phyloP scores from a whole-genome alignment of 2,329 filamentous ascomycete genomes.

The Chaetomiaceae sp. region DNA sequence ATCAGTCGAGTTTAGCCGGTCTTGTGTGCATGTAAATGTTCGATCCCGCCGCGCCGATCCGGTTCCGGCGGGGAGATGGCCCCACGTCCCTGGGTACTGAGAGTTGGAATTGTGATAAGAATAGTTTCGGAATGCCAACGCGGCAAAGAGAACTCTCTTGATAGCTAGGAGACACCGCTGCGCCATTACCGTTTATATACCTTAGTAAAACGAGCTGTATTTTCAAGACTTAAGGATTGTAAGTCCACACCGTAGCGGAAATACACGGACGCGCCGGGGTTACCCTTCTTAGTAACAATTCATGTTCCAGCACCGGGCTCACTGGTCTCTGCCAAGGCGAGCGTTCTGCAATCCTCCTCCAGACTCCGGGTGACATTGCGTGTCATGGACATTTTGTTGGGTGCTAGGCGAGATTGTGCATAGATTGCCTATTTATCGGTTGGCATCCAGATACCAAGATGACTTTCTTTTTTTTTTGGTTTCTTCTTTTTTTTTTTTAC shows the following conservation, averaged over 20 bases:
- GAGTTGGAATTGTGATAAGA: not conserved
- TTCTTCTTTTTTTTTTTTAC: too few relatives aligned
- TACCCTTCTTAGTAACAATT: not conserved
- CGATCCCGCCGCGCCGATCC: not conserved
- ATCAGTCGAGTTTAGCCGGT: not conserved
- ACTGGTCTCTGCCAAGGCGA: too few relatives aligned
- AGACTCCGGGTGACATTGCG: too few relatives aligned
- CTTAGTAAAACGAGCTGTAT: too few relatives aligned
- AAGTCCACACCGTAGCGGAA: too few relatives aligned
- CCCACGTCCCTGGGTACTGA: not conserved
- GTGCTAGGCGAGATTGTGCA: constrained; percentile 6
- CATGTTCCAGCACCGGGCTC: too few relatives aligned
- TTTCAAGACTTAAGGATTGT: too few relatives aligned
- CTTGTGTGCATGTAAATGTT: not conserved
- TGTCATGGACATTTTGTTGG: not conserved
- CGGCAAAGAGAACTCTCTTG: too few relatives aligned
- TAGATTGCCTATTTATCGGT: constrained; percentile 4
- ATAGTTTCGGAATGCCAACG: not conserved
- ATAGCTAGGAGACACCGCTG: too few relatives aligned
- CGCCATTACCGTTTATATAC: too few relatives aligned
- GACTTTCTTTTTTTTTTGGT: not conserved
- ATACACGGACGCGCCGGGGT: too few relatives aligned
- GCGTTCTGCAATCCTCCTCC: too few relatives aligned
- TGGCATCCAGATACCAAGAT: not conserved
- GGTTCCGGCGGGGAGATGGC: not conserved